Evolutionary conservation across 176 grass and related monocot genomes (phyloP).

Genomic region (Puccinellia tenuiflora): DNA sequence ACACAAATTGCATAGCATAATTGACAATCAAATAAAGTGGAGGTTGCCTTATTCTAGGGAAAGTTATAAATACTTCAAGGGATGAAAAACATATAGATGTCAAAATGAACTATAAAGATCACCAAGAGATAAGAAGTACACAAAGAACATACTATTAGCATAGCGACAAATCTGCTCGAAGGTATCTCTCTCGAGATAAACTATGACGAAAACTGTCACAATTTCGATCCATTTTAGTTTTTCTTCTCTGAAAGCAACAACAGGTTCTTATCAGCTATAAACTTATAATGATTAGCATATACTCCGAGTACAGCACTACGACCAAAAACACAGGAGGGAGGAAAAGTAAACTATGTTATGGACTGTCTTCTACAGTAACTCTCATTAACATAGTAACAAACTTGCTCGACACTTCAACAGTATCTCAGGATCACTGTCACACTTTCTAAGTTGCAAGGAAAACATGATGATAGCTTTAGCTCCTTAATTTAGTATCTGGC

Average conservation of each 20-base stretch:
- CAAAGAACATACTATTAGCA: constrained; percentile 40
- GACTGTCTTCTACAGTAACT: too few relatives aligned
- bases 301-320: background rate
- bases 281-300: background rate
- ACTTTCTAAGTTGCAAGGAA: too few relatives aligned
- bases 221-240: constrained; percentile 29
- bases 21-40: background rate
- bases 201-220: constrained; percentile 4
- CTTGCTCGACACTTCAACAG: too few relatives aligned
- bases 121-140: background rate
- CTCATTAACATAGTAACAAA: too few relatives aligned
- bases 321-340: background rate
- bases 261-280: background rate
- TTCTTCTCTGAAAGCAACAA: constrained; percentile 44
- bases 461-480: background rate
- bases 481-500: background rate
- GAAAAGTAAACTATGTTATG: too few relatives aligned
- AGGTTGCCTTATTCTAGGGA: background rate
- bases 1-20: background rate
- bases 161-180: constrained; percentile 66
- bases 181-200: constrained; percentile 72
- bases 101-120: too few relatives aligned
- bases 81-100: too few relatives aligned
- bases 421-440: too few relatives aligned
- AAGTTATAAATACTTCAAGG: too few relatives aligned